A percentile compares a stretch with the other conserved stretches of the same genome.
Conservation (phyloP, 805 yeast genomes). For the Gaillardinia entomophila region DNA sequence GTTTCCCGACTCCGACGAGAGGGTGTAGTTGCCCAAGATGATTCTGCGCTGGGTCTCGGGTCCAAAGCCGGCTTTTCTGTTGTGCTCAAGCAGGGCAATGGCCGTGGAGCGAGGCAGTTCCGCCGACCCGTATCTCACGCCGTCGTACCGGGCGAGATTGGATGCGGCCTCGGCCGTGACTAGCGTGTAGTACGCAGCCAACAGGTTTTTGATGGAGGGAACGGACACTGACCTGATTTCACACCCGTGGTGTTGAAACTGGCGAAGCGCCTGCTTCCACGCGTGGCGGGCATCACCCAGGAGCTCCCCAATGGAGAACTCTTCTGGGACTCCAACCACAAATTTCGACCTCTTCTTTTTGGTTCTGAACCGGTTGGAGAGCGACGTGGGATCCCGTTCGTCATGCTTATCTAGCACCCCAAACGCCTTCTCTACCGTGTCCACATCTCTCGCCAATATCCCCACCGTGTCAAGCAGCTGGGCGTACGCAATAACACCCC, state of each 20-base stretch:
- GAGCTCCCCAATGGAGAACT: constrained; percentile 55
- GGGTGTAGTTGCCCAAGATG: constrained; percentile 77
- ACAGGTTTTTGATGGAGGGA: constrained; percentile 58
- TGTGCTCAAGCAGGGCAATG: constrained; percentile 24
- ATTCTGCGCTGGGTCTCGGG: constrained; percentile 79
- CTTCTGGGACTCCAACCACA: constrained; percentile 69
- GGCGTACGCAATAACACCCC: constrained; percentile 91
- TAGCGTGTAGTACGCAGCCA: constrained; percentile 81
- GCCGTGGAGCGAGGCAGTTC: no score
- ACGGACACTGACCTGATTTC: constrained; percentile 60
- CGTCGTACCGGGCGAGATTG: constrained; percentile 85
- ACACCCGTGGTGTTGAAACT: constrained; percentile 43
- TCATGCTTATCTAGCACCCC: constrained; percentile 56
- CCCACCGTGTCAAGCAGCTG: constrained; percentile 96
- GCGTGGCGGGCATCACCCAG: constrained; percentile 38
- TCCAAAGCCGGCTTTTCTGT: constrained; percentile 69
- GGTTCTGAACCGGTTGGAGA: constrained; percentile 34
- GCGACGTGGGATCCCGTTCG: constrained; percentile 72
- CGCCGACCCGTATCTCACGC: constrained; percentile 74
- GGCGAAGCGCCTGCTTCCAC: constrained; percentile 42
- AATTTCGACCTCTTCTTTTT: constrained; percentile 12
- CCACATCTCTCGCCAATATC: constrained; percentile 51
- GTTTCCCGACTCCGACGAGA: constrained; percentile 69
- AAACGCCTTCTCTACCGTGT: constrained; percentile 44
- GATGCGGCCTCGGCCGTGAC: constrained; percentile 95